Base-by-base conservation (phyloP, 2,329 filamentous ascomycete genomes). In the Moelleriella libera region DNA sequence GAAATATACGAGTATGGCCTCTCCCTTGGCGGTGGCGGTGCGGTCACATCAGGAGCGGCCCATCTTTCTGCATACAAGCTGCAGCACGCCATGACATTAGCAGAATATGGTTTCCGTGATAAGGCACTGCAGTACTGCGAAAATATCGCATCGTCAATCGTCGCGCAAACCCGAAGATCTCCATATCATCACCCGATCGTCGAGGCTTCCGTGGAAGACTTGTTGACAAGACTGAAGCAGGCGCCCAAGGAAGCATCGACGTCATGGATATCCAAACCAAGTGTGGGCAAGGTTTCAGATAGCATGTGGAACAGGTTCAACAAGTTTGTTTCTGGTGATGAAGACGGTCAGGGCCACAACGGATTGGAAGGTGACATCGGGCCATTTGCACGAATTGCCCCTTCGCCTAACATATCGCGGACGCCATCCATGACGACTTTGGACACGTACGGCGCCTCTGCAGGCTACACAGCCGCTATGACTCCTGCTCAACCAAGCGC, bases 91-190 rank as follows among this genome's bases (percentile, higher is more conserved):
- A 78, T 84, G 57, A 76, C 80, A 10, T 72, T 98, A 44, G 87
- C 90, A 12, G 90, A 96, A 54, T 79, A 85, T 57, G 94, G 94
- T 1, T 77, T 83, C 55, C 80, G 82, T 50, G 76, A 82, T 44
- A 89, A 95, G 63, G 89, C 94, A 1, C 75, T 94, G 57, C 80
- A 86, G 49, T 99, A 99, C 59, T 96, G 89, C 62, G 90, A 97
- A 56, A 76, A 82, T 6, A 89, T 98, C 55, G 75, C 77, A 37
- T 67, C 76, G 10, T 79, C 85, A 1, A 84, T 95, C 51, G 85
- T 82, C 45, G 78, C 85, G 5, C 88, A 86, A 54, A 94, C 88
- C 0, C 84, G 85, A 60, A 73, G 84, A 37, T 96, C 89, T 5
- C 83, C 82, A 3, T 97, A 98, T 64, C 87, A 96, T 60, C 83